These are phyloP conservation scores for Fragilaria crotonensis DNA, from an alignment of 108 stramenopile genomes.

Conservation along the genomic window DNA sequence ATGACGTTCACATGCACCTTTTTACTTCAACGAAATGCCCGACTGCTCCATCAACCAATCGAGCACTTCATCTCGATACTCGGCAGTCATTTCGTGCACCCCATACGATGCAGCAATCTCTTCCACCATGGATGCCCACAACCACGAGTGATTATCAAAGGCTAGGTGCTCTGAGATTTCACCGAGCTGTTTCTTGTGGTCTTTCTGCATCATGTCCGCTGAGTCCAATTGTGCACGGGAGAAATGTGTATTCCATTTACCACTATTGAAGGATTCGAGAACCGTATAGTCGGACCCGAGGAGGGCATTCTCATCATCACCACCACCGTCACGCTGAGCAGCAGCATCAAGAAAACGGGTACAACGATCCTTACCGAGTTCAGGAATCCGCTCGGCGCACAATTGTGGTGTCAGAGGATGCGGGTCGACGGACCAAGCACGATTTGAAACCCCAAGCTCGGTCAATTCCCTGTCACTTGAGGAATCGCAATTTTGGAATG, in stretches of 20 bases:
- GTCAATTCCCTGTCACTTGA: conserved; percentile 7
- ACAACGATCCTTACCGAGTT: conserved; percentile 8
- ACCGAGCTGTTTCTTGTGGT: too few relatives aligned
- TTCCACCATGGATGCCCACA: conserved; percentile 15
- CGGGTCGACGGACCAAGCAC: conserved; percentile 10
- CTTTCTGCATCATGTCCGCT: not conserved
- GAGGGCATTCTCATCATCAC: not conserved
- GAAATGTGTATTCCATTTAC: not conserved
- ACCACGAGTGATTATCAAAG: conserved; percentile 10
- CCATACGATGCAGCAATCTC: conserved; percentile 24
- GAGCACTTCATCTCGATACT: conserved; percentile 14
- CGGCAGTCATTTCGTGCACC: conserved; percentile 31
- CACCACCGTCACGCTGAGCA: not conserved
- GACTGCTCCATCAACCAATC: conserved; percentile 15
- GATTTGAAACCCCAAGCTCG: conserved; percentile 2
- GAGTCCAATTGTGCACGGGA: not conserved
- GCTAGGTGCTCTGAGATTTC: not conserved
- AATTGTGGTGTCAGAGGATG: conserved; percentile 17
- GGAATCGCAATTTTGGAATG: not conserved
- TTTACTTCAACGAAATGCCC: too few relatives aligned
- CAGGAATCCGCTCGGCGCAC: conserved; percentile 17
- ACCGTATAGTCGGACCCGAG: not conserved
- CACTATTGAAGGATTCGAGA: too few relatives aligned
- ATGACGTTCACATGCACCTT: too few relatives aligned
- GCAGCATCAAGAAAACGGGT: conserved; percentile 1